Evolutionary conservation across 306 rosid species (phyloP), one percentile per base, ranked within the genome.

Genomic region (Alnus glutinosa): DNA sequence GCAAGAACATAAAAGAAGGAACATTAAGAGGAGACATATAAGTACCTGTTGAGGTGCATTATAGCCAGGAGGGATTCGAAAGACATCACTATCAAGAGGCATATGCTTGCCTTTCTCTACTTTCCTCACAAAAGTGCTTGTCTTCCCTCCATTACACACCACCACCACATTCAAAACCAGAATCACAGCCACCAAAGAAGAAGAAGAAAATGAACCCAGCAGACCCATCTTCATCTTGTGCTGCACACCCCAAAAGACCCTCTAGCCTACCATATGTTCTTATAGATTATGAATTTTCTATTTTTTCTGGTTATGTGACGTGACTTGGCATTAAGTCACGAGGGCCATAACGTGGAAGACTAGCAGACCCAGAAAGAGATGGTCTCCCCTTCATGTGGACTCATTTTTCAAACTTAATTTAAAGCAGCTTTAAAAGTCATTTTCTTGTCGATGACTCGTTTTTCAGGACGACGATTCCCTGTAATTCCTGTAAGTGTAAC

Each of bases 1-100:
- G 6, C 2, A 67, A 57, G 19, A 32, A 49, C n/a, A 44, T 19
- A 34, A 4, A 2, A 9, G 61, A 4, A 11, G 9, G 28, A 51
- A 10, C 34, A 8, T 36, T 3, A 55, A 28, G 11, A 5, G 28
- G n/a, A 4, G 5, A 23, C 0, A 9, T 7, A 42, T 39, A 18
- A 67, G 14, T 77, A 89, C 95, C 84, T 92, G 97, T 81, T 89
- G 93, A 66, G 97, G 97, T 70, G 96, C 93, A 71, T 90, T 90
- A 63, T 82, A 86, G 71, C 97, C 97, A 13, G 86, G 80, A 50
- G 97, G 96, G 7, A 81, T 64, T 71, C 50, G 69, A 44, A 92
- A 90, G 16, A 85, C 91, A 68, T 89, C 92, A 66, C 96, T 92
- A 55, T 92, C 88, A 3, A 89, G 61, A 15, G 93, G 90, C 97